These are phyloP conservation scores for Rhizophagus prolifer DNA, from an alignment of 192 early-diverging fungal species.

Conservation along the genomic window DNA sequence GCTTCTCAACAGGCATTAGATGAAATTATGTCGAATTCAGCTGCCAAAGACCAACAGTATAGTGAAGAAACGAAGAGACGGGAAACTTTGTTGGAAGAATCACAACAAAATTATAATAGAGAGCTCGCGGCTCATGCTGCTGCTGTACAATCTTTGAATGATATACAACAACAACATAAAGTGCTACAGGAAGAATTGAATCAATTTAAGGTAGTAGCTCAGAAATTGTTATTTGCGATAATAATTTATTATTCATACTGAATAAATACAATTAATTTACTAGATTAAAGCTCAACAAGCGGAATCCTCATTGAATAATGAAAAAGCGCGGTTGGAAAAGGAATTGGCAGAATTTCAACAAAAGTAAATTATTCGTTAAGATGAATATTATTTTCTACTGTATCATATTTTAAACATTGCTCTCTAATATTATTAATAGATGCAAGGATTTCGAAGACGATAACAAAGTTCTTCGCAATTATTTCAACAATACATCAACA, in stretches of 20 bases:
- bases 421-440: conserved; percentile 16
- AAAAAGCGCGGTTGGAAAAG: conserved; percentile 39
- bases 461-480: neutral
- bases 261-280: conserved; percentile 35
- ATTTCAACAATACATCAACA: conserved; percentile 24
- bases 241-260: neutral
- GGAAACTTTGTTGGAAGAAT: conserved; percentile 44
- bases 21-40: neutral
- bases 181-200: conserved; percentile 37
- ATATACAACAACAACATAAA: conserved; percentile 32
- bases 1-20: neutral
- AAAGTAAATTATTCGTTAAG: conserved; percentile 52
- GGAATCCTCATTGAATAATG: conserved; percentile 48
- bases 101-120: conserved; percentile 68
- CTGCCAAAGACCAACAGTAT: conserved; percentile 43
- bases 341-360: conserved; percentile 46
- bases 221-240: too few species aligned
- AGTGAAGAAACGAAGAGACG: conserved; percentile 56
- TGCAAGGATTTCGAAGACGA: conserved; percentile 19
- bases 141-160: conserved; percentile 47
- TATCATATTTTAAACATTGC: conserved; percentile 36
- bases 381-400: conserved; percentile 39
- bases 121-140: conserved; percentile 65
- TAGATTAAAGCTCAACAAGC: conserved; percentile 47
- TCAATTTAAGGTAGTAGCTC: conserved; percentile 24